Percentiles rank a stretch among this genome's conserved stretches.
phyloP scores from a whole-genome alignment of 2,329 filamentous ascomycete species.

The Fusarium sp. region DNA sequence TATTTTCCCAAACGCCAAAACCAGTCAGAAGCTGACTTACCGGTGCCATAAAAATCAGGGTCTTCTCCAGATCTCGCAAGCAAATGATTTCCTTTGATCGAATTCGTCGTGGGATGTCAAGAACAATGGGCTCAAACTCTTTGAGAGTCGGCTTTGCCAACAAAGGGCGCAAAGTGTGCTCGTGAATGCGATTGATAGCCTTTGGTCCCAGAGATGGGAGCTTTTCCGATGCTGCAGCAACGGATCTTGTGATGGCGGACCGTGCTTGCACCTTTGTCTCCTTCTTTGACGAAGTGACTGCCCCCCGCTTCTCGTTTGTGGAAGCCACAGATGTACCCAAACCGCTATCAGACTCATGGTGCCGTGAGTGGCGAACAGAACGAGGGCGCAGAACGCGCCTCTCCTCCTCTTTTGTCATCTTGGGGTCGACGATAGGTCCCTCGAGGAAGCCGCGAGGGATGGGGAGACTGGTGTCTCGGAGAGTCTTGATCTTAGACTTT shows the following conservation, averaged over 20 bases:
- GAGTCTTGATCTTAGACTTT: conserved; percentile 50
- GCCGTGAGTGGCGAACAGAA: conserved; percentile 67
- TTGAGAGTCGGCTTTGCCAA: conserved; percentile 79
- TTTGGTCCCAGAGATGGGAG: conserved; percentile 74
- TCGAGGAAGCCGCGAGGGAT: conserved; percentile 71
- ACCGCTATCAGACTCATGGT: conserved; percentile 87
- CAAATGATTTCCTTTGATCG: conserved; percentile 87
- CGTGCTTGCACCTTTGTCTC: conserved; percentile 55
- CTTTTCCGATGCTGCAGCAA: conserved; percentile 61
- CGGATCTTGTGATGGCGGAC: conserved; percentile 68
- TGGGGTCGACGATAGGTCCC: conserved; percentile 65
- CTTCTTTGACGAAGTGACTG: conserved; percentile 58
- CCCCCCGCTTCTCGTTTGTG: conserved; percentile 63
- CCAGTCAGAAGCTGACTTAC: conserved; percentile 80
- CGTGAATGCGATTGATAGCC: conserved; percentile 82
- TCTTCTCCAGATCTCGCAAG: conserved; percentile 94
- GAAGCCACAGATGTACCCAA: conserved; percentile 84
- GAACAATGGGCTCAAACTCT: conserved; percentile 83
- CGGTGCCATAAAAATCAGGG: conserved; percentile 87
- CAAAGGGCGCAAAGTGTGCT: conserved; percentile 82
- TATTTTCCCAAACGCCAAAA: conserved; percentile 70
- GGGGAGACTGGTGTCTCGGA: conserved; percentile 69
- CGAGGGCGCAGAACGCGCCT: conserved; percentile 66
- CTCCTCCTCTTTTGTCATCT: conserved; percentile 61
- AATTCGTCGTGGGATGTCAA: conserved; percentile 83